A percentile compares a stretch with the other conserved stretches of the same genome.
phyloP scores from a whole-genome alignment of 345 rosid genomes.

The Dipteronia sinensis region DNA sequence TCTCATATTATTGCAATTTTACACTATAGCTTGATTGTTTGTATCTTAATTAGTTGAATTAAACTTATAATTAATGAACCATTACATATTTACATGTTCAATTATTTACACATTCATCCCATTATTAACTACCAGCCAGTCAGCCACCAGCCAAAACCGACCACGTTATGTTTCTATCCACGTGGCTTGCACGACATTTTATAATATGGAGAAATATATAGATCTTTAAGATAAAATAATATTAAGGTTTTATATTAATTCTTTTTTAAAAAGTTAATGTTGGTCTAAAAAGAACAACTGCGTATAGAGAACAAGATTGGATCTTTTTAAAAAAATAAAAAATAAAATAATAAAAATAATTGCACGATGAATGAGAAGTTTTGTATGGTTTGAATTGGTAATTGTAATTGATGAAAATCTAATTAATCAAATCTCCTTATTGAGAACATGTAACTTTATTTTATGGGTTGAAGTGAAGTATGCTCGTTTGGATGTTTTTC shows the following conservation, averaged over 20 bases:
- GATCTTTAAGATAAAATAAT: no score
- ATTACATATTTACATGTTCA: neutral
- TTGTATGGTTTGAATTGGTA: neutral
- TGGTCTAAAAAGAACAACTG: neutral
- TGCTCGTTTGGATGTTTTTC: no score
- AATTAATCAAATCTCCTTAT: neutral
- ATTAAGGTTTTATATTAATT: neutral
- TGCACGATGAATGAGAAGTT: neutral
- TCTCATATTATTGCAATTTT: no score
- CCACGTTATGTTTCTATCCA: slow-evolving; percentile 8
- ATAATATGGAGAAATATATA: neutral
- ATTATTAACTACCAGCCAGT: slow-evolving; percentile 10
- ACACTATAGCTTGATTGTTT: no score
- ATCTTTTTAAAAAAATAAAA: neutral
- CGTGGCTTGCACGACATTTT: slow-evolving; percentile 20
- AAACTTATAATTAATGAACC: no score
- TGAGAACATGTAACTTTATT: no score
- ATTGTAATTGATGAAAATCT: neutral
- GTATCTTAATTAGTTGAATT: no score
- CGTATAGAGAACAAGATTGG: neutral
- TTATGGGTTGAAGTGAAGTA: no score
- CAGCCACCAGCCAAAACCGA: slow-evolving; percentile 24
- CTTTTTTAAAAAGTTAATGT: neutral
- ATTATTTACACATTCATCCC: neutral
- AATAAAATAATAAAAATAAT: neutral